phyloP scores from a whole-genome alignment of 2,329 filamentous ascomycete species.

The Xylaria sp. region DNA sequence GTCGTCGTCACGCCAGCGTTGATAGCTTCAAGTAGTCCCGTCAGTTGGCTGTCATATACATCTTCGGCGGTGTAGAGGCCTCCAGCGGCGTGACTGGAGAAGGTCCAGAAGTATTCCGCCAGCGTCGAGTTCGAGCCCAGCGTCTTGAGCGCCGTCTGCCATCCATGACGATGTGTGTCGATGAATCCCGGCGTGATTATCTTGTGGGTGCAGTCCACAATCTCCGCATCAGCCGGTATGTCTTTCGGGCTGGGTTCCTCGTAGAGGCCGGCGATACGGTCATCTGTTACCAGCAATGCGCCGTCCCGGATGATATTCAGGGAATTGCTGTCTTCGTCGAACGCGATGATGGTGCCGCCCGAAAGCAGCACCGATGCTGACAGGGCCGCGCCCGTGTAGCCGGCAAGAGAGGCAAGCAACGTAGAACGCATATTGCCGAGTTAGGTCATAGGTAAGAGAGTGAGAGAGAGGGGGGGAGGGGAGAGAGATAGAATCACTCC shows the following conservation, averaged over 20 bases:
- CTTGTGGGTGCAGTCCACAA: conserved; percentile 61
- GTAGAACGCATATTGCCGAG: conserved; percentile 34
- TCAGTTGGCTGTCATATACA: conserved; percentile 58
- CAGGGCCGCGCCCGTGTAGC: conserved; percentile 48
- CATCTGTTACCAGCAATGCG: conserved; percentile 50
- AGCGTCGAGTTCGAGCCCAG: conserved; percentile 62
- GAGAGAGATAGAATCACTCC: neutral
- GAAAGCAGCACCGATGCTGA: conserved; percentile 43
- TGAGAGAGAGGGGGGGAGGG: no score
- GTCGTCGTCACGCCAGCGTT: conserved; percentile 64
- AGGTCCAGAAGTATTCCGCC: conserved; percentile 58
- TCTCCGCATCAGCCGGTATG: conserved; percentile 49
- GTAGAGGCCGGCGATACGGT: conserved; percentile 50
- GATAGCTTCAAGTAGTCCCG: conserved; percentile 61
- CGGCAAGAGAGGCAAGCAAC: conserved; percentile 37
- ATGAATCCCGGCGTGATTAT: conserved; percentile 67
- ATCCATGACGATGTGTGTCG: conserved; percentile 65
- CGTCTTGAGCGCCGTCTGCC: conserved; percentile 66
- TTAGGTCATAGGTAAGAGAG: neutral
- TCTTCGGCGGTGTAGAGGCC: conserved; percentile 54
- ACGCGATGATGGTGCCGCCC: conserved; percentile 47
- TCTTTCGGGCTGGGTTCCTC: conserved; percentile 37
- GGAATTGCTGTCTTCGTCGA: conserved; percentile 40
- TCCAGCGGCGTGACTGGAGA: conserved; percentile 49
- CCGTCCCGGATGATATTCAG: conserved; percentile 46